phyloP scores from a whole-genome alignment of 1,284 basidiomycete genomes.

The Kalmanozyma brasiliensis region DNA sequence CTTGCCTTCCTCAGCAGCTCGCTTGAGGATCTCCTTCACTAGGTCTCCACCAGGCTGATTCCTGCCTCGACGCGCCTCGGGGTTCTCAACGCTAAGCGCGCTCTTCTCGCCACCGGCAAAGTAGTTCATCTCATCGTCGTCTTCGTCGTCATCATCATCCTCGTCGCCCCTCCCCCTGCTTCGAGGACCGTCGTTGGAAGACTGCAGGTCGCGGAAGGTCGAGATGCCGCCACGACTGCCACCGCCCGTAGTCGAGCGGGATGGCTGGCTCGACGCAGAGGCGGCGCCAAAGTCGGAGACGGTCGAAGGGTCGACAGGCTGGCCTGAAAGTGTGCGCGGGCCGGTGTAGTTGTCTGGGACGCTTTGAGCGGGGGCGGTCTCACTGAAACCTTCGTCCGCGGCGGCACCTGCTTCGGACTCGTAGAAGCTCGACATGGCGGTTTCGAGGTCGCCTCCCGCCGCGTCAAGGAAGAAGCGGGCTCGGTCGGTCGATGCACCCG shows the following conservation, averaged over 20 bases:
- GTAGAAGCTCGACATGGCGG: slow-evolving; percentile 68
- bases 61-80: slow-evolving; percentile 71
- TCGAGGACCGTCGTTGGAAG: slow-evolving; percentile 17
- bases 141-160: slow-evolving; percentile 56
- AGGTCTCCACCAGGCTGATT: slow-evolving; percentile 75
- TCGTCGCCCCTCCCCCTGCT: slow-evolving; percentile 45
- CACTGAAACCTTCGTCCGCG: slow-evolving; percentile 4
- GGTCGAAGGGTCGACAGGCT: slow-evolving; percentile 53
- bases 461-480: slow-evolving; percentile 69
- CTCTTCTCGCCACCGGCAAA: slow-evolving; percentile 72
- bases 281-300: slow-evolving; percentile 35
- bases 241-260: slow-evolving; percentile 15
- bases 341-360: slow-evolving; percentile 45
- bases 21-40: slow-evolving; percentile 82
- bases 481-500: slow-evolving; percentile 63
- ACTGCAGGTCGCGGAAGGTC: slow-evolving; percentile 67
- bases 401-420: slow-evolving; percentile 50
- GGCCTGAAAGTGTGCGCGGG: slow-evolving; percentile 68
- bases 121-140: slow-evolving; percentile 62
- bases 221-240: slow-evolving; percentile 60
- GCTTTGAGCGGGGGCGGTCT: slow-evolving; percentile 14
- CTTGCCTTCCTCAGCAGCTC: slow-evolving; percentile 76
- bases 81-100: slow-evolving; percentile 89
- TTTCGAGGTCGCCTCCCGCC: slow-evolving; percentile 66
- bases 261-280: slow-evolving; percentile 10